Evolutionary conservation across 176 grass and related monocot species (phyloP).

Genomic region (Puya raimondii): DNA sequence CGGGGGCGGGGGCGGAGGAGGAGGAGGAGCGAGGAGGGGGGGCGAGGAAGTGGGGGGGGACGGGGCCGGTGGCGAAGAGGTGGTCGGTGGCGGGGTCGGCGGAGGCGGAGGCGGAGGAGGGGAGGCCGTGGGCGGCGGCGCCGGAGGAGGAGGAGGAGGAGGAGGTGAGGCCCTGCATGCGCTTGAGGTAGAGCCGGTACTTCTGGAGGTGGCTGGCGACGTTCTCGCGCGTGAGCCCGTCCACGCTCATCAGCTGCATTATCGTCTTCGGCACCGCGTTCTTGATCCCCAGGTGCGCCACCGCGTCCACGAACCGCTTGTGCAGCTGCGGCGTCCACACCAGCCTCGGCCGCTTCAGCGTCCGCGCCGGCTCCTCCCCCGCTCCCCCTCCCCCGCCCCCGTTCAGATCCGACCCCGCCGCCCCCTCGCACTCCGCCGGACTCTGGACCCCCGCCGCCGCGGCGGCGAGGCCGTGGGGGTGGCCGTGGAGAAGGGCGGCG

Average conservation of each 20-base stretch:
- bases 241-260: slow-evolving; percentile 94
- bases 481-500: neutral
- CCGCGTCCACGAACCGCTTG: slow-evolving; percentile 83
- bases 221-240: slow-evolving; percentile 92
- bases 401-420: slow-evolving; percentile 43
- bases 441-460: slow-evolving; percentile 16
- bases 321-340: slow-evolving; percentile 95
- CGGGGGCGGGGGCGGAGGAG: slow-evolving; percentile 19
- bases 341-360: slow-evolving; percentile 71
- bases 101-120: slow-evolving; percentile 31
- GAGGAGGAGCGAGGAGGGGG: slow-evolving; percentile 18
- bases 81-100: slow-evolving; percentile 66
- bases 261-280: slow-evolving; percentile 96
- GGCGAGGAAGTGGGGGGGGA: slow-evolving; percentile 46
- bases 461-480: neutral
- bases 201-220: slow-evolving; percentile 81
- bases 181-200: slow-evolving; percentile 85
- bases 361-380: slow-evolving; percentile 64
- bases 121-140: slow-evolving; percentile 3
- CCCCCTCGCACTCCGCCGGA: neutral
- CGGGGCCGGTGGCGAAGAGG: slow-evolving; percentile 67
- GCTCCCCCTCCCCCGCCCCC: slow-evolving; percentile 21
- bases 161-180: slow-evolving; percentile 62
- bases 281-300: slow-evolving; percentile 86
- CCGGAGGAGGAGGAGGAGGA: neutral